A percentile compares a stretch with the other conserved stretches of the same genome.
Conservation (phyloP, 148 eudicot genomes). For the Rhododendron ferrugineum region DNA sequence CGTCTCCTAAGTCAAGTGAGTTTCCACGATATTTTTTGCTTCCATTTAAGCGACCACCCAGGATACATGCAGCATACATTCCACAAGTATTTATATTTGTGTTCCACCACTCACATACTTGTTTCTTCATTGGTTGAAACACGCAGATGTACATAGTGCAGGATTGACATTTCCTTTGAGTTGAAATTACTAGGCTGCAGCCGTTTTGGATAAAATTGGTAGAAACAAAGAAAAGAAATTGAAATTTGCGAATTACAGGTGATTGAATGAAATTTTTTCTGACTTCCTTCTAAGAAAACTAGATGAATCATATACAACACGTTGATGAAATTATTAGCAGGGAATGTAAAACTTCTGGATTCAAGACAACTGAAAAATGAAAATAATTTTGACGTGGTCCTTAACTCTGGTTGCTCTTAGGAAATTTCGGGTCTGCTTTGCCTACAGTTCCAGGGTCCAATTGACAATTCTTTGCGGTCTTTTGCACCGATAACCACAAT, state of each 20-base stretch:
- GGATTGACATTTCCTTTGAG: not conserved
- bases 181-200: not conserved
- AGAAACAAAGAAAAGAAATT: not conserved
- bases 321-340: not conserved
- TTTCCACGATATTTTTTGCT: not conserved
- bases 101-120: not conserved
- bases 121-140: not conserved
- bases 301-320: not conserved
- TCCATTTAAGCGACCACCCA: not conserved
- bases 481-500: not conserved
- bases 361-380: not conserved
- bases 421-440: not conserved
- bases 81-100: not conserved
- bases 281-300: not conserved
- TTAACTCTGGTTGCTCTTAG: not conserved
- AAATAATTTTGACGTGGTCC: not conserved
- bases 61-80: not conserved
- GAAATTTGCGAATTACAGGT: not conserved
- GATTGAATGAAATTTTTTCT: not conserved
- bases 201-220: not conserved
- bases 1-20: slow-evolving; percentile 46
- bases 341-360: not conserved
- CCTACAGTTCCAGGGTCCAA: not conserved
- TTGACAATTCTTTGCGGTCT: not conserved
- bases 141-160: not conserved